Base-by-base conservation (phyloP, 1,284 basidiomycete genomes). In the Naganishia cerealis region DNA sequence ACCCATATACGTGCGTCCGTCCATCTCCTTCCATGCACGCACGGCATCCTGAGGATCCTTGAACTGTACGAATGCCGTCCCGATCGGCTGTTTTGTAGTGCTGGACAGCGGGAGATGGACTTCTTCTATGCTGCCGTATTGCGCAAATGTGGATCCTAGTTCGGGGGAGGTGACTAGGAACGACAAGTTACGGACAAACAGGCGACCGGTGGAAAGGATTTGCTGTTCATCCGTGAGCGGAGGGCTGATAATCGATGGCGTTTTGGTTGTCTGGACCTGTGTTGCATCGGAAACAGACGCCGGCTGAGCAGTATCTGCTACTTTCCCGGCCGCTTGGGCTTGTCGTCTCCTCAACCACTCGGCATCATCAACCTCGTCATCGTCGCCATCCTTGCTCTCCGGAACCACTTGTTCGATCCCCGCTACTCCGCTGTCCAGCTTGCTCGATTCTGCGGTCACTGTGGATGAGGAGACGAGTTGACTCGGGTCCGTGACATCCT, bases 171-270 rank as follows among this genome's bases (percentile, higher is more conserved):
- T 89, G 67, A 91, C 91, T 0, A 89, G 85, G 76, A 92, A 98
- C 0, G 94, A 85, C 21, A 98, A 81, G 77, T 98, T 99, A 15
- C 95, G 91, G 7, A 98, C 83, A 77, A 98, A 98, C 5, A 98
- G 82, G 1, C 95, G 87, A 0, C 87, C 86, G 0, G 91, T 93
- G 67, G 86, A 85, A 29, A 90, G 82, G 67, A 97, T 92, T 0
- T 87, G 87, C 39, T 72, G 59, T 65, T 85, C 83, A 70, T 83
- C 86, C 0, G 82, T 82, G 8, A 26, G 9, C 9, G 48, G 38
- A 8, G 48, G 13, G 15, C 74, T 68, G 36, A 77, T 73, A 24
- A 73, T 66, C 3, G 77, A 68, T 2, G 70, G 2, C 13, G 48
- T 26, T 26, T n/a, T 46, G 26, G 10, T 40, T 12, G n/a, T 18